Percentiles rank a stretch among this genome's conserved stretches.
Conservation (phyloP, 345 rosid genomes). For the Diplotaxis tenuifolia region DNA sequence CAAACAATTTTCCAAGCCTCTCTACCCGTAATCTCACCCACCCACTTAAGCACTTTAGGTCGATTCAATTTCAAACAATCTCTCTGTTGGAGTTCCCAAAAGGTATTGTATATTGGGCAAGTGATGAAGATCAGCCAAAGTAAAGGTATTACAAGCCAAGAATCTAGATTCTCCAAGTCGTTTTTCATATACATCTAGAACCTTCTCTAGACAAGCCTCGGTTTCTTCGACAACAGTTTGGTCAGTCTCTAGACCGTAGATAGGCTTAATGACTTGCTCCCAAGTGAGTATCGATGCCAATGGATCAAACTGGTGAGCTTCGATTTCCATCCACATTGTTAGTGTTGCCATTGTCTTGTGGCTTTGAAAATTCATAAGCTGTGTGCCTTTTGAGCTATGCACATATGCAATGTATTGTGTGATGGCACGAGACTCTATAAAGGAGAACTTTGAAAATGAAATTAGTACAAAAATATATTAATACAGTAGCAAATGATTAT, state of each 20-base stretch:
- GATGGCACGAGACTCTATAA: slow-evolving; percentile 41
- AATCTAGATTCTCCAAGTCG: slow-evolving; percentile 30
- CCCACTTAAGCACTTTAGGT: slow-evolving; percentile 54
- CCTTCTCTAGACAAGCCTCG: slow-evolving; percentile 34
- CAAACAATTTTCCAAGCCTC: slow-evolving; percentile 69
- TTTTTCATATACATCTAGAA: slow-evolving; percentile 57
- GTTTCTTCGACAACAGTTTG: slow-evolving; percentile 17
- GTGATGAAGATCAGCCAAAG: slow-evolving; percentile 46
- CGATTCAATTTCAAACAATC: slow-evolving; percentile 43
- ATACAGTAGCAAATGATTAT: neutral
- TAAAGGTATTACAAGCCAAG: slow-evolving; percentile 37
- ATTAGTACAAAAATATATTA: neutral
- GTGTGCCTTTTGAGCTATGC: slow-evolving; percentile 35
- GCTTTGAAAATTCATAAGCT: slow-evolving; percentile 21
- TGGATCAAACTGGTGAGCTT: slow-evolving; percentile 58
- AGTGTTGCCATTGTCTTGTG: slow-evolving; percentile 28
- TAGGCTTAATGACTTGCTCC: slow-evolving; percentile 35
- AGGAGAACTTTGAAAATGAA: neutral
- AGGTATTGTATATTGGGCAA: slow-evolving; percentile 39
- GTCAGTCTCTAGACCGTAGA: slow-evolving; percentile 28
- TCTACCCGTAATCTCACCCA: slow-evolving; percentile 45
- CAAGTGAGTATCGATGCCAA: slow-evolving; percentile 30
- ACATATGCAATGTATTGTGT: slow-evolving; percentile 37
- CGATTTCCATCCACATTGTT: slow-evolving; percentile 45
- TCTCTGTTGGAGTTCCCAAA: slow-evolving; percentile 44